Evolutionary conservation across 352 stramenopile species (phyloP).

Genomic region (Globisporangium polare): DNA sequence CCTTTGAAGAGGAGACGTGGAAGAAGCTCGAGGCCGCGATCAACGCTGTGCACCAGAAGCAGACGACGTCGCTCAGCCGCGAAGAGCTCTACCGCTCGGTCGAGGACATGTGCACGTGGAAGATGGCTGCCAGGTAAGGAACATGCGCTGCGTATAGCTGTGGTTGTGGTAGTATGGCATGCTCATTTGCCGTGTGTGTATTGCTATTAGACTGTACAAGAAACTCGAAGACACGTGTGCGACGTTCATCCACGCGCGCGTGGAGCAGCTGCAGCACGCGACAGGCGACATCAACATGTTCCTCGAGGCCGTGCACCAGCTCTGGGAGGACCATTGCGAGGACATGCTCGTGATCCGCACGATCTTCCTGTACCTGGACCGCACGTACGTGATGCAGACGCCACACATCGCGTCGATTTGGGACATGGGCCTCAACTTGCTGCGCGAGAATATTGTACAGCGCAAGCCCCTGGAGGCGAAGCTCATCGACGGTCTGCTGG

Average conservation of each 20-base stretch:
- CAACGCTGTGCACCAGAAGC: conserved; percentile 58
- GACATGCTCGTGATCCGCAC: conserved; percentile 92
- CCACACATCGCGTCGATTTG: conserved; percentile 85
- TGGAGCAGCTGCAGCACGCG: conserved; percentile 56
- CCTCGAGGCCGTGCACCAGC: conserved; percentile 63
- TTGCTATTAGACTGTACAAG: conserved; percentile 40
- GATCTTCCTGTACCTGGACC: conserved; percentile 93
- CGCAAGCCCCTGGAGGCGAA: conserved; percentile 56
- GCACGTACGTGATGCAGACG: conserved; percentile 87
- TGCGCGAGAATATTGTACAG: conserved; percentile 58
- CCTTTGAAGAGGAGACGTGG: conserved; percentile 82
- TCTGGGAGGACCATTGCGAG: conserved; percentile 91
- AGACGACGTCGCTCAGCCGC: conserved; percentile 57
- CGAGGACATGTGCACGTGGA: conserved; percentile 92
- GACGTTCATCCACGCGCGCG: conserved; percentile 46
- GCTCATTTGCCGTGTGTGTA: neutral
- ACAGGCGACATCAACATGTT: conserved; percentile 67
- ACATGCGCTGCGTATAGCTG: neutral
- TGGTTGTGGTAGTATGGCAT: neutral
- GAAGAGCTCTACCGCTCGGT: conserved; percentile 85
- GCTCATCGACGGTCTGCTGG: conserved; percentile 68
- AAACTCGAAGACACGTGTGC: conserved; percentile 70
- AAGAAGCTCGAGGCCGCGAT: conserved; percentile 63
- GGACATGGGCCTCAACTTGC: conserved; percentile 85
- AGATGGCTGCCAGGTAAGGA: conserved; percentile 70